Evolutionary conservation across 208 protist genomes (phyloP).

Genomic region (Lotmaria passim): DNA sequence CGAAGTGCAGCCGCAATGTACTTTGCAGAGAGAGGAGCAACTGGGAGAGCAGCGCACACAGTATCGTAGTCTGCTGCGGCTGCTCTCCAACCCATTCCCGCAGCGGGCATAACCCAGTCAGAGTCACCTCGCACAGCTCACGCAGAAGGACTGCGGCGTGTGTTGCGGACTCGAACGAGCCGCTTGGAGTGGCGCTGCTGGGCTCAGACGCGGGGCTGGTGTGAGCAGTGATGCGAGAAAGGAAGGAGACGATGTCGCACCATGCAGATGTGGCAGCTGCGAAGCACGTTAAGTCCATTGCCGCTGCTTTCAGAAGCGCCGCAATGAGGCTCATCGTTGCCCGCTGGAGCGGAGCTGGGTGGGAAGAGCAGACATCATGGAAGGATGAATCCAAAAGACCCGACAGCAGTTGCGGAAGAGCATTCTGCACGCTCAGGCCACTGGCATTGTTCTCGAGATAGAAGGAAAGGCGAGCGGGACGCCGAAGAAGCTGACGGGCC

Average conservation of each 20-base stretch:
- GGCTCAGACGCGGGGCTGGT: background rate
- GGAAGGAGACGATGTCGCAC: conserved; percentile 13
- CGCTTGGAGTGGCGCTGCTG: background rate
- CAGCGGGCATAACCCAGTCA: conserved; percentile 14
- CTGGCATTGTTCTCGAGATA: conserved; percentile 6
- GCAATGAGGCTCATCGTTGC: conserved; percentile 23
- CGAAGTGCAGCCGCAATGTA: background rate
- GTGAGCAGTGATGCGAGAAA: conserved; percentile 10
- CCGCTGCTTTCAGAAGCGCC: conserved; percentile 5
- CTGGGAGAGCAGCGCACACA: conserved; percentile 19
- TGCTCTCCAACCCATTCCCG: conserved; percentile 26
- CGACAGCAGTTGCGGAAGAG: background rate
- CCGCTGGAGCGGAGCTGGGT: conserved; percentile 20
- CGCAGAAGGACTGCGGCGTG: conserved; percentile 20
- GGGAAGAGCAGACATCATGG: background rate
- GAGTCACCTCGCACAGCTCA: conserved; percentile 15
- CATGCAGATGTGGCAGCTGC: conserved; percentile 2
- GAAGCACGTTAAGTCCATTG: conserved; percentile 2
- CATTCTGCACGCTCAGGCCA: background rate
- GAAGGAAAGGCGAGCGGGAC: conserved; percentile 1
- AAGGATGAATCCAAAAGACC: background rate
- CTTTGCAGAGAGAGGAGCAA: conserved; percentile 4
- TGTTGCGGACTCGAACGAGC: background rate
- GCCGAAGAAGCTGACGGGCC: conserved; percentile 24
- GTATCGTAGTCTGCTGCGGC: conserved; percentile 1